Base-by-base conservation (phyloP, 805 yeast species). In the Ogataea corticis region DNA sequence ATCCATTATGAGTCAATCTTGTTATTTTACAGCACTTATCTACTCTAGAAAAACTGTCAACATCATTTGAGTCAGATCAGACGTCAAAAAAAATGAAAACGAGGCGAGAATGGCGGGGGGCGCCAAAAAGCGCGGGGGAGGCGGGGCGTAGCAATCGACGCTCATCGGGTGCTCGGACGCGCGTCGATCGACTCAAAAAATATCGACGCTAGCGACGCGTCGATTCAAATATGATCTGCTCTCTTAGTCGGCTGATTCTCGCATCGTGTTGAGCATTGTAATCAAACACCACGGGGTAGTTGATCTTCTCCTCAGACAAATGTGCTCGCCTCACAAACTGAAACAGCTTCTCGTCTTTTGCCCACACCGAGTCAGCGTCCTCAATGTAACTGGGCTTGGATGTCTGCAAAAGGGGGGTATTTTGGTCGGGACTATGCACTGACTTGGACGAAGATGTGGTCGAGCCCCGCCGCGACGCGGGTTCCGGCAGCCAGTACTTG, bases 401-500 rank as follows among this genome's bases (percentile, higher is more conserved):
- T 4, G 18, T 45, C 34, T 37, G 40, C 31, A 45, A 37, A 7
- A 50, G 37, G 10, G 53, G 54, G 13, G 53, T 54, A 4, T 36
- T 21, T 38, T 50, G 54, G 29, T 44, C 44, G 9, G 45, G 35
- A 7, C 42, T 33, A 14, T 35, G 38, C 4, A 48, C 30, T 7
- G 59, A 52, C 11, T 48, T 49, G 11, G 37, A 37, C n/a, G 51
- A 48, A 3, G 59, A 51, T 7, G 48, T 44, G 16, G 47, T 36
- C 12, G 53, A 45, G 9, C 41, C 41, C 1, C 32, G 14, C 12
- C 52, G 41, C 12, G 27, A 28, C 21, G 42, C 46, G 2, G 64
- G 62, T 2, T 90, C 46, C 3, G 64, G 62, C 3, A 91, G 68
- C 98, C 98, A 94, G 63, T 90, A 90, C 54, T 85, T 87, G 38